Percentiles rank a stretch among this genome's conserved stretches.
phyloP scores from a whole-genome alignment of 805 yeast genomes.

The Candida mattraensis region DNA sequence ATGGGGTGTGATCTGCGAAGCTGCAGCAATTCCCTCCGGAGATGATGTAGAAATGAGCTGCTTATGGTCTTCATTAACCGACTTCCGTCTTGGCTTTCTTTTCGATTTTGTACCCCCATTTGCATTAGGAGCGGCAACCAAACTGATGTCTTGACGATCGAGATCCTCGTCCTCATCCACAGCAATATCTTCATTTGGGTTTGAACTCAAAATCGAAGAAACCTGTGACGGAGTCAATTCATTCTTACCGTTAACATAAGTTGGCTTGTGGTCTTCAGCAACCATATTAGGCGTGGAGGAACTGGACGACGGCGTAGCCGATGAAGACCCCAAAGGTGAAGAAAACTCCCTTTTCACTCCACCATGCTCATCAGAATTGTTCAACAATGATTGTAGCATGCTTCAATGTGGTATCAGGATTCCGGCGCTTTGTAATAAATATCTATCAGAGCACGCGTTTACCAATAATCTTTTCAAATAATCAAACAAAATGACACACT shows the following conservation, averaged over 20 bases:
- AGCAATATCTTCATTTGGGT: conserved; percentile 2
- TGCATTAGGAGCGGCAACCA: conserved; percentile 4
- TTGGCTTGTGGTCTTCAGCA: background rate
- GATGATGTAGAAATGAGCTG: conserved; percentile 66
- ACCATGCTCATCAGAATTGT: conserved; percentile 13
- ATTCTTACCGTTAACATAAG: background rate
- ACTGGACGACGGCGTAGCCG: conserved; percentile 11
- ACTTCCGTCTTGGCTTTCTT: conserved; percentile 21
- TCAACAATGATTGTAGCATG: conserved; percentile 21
- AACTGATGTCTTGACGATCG: background rate
- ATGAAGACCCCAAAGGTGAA: conserved; percentile 9
- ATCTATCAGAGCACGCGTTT: conserved; percentile 16
- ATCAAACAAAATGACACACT: background rate
- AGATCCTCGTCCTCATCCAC: conserved; percentile 9
- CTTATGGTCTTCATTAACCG: conserved; percentile 26
- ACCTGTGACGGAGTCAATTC: conserved; percentile 8
- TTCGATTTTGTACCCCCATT: conserved; percentile 13
- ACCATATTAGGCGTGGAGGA: conserved; percentile 8
- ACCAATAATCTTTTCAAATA: conserved; percentile 1
- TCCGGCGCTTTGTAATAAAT: conserved; percentile 9
- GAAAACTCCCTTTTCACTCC: conserved; percentile 20
- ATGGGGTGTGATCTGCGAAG: conserved; percentile 78
- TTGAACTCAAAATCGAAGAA: conserved; percentile 7
- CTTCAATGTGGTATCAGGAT: background rate
- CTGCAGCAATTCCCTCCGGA: conserved; percentile 86